Evolutionary conservation across 2,329 filamentous ascomycete genomes (phyloP).

Genomic region (Xylariaceae sp.): DNA sequence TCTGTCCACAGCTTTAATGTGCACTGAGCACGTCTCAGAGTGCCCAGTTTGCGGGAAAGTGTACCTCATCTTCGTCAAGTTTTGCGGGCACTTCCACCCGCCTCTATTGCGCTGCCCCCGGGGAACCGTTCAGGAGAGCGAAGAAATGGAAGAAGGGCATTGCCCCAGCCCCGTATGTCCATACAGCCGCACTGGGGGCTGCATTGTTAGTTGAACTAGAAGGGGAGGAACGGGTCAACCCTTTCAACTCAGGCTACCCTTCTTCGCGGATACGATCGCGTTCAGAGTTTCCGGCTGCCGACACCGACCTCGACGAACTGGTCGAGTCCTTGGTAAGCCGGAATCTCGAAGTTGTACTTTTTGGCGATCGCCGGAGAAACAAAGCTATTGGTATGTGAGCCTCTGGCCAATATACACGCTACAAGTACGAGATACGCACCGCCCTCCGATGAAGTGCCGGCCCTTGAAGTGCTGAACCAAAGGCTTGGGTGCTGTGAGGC

Average conservation of each 20-base stretch:
- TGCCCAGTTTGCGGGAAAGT: slow-evolving; percentile 66
- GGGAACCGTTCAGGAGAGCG: slow-evolving; percentile 47
- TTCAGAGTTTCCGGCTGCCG: slow-evolving; percentile 59
- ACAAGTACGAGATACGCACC: slow-evolving; percentile 55
- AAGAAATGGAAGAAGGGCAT: slow-evolving; percentile 58
- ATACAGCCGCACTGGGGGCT: slow-evolving; percentile 62
- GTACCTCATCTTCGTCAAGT: slow-evolving; percentile 64
- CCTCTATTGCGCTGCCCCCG: slow-evolving; percentile 55
- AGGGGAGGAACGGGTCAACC: slow-evolving; percentile 1
- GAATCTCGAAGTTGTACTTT: slow-evolving; percentile 86
- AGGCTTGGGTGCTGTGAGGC: slow-evolving; percentile 92
- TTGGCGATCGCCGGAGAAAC: slow-evolving; percentile 76
- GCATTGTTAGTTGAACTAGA: slow-evolving; percentile 56
- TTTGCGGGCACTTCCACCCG: slow-evolving; percentile 58
- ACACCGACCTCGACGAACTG: slow-evolving; percentile 80
- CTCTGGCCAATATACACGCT: background rate
- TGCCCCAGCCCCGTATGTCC: slow-evolving; percentile 66
- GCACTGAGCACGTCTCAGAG: slow-evolving; percentile 60
- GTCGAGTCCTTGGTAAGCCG: slow-evolving; percentile 83
- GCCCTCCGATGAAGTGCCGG: slow-evolving; percentile 88
- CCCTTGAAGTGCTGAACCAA: slow-evolving; percentile 83
- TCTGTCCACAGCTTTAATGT: slow-evolving; percentile 56
- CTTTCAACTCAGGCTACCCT: background rate
- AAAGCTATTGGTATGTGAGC: slow-evolving; percentile 62
- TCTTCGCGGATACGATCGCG: background rate